Base-by-base conservation (phyloP, 2,329 filamentous ascomycete genomes). In the Dryadomyces quercus-mongolicae region DNA sequence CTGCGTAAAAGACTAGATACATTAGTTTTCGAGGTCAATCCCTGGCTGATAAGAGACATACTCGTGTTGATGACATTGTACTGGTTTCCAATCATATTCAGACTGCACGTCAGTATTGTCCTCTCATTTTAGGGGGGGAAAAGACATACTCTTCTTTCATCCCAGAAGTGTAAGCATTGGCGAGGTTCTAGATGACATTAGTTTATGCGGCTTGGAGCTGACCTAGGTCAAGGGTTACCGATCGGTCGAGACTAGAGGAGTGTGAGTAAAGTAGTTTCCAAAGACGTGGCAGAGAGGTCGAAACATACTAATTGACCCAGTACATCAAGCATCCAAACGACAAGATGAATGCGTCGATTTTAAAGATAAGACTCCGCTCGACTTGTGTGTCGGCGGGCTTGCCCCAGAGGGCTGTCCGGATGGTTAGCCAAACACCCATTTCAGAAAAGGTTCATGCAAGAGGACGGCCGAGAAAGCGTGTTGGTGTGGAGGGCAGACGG, bases 41-140 rank as follows among this genome's bases (percentile, higher is more conserved):
- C 42, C 3, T 2, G 42, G 5, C 8, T 15, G 38, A 42, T 15
- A 44, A 36, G 34, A 12, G 16, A 44, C 52, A 43, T 56, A 56
- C 54, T 56, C 13, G 55, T 54, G 22, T 56, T 56, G 42, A 56
- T 56, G 42, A 56, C 36, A 45, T 56, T 56, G 12, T 54, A 44
- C 20, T 56, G 34, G 15, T 54, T 56, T 10, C 55, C 52, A 10
- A 51, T 15, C 36, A 51, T 43, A 3, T 51, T 43, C 10, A 51
- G 36, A 36, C 48, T 49, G 31, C 16, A 40, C n/a, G 31, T 49
- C 31, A 49, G 48, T 18, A 38, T 15, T 20, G 18, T 38, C n/a
- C n/a, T 31, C 7, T 38, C 7, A n/a, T 36, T n/a, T 12, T 2
- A 38, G 6, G 31, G 6, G 31, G 16, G 5, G 8, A 6, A 21